Conservation (phyloP, 2,329 filamentous ascomycete genomes). For the Lachnellula arida region DNA sequence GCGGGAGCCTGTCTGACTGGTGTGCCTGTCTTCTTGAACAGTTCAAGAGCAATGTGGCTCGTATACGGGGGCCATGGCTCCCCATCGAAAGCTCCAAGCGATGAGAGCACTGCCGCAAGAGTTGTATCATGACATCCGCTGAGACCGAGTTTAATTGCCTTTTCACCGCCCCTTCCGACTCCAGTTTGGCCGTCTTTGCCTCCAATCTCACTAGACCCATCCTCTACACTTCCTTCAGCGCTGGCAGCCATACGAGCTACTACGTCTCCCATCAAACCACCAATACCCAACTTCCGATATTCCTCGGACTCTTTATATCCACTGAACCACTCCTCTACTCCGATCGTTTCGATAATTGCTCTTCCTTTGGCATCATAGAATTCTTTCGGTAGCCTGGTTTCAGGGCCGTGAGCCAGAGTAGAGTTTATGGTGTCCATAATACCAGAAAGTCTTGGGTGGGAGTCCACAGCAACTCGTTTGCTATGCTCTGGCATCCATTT, state of each 20-base stretch:
- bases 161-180: slow-evolving; percentile 43
- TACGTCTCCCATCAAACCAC: slow-evolving; percentile 77
- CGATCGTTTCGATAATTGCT: slow-evolving; percentile 65
- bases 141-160: slow-evolving; percentile 66
- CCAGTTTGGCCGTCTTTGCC: slow-evolving; percentile 34
- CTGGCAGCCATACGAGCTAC: slow-evolving; percentile 68
- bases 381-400: slow-evolving; percentile 72
- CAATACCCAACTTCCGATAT: slow-evolving; percentile 87
- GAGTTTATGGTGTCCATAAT: slow-evolving; percentile 94
- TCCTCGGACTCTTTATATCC: slow-evolving; percentile 82
- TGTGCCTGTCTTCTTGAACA: slow-evolving; percentile 59
- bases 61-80: slow-evolving; percentile 89
- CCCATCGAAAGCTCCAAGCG: slow-evolving; percentile 71
- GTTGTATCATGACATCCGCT: slow-evolving; percentile 94
- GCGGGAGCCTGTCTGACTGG: slow-evolving; percentile 12
- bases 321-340: slow-evolving; percentile 87
- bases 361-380: slow-evolving; percentile 79
- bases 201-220: slow-evolving; percentile 47
- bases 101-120: slow-evolving; percentile 70
- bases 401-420: slow-evolving; percentile 76
- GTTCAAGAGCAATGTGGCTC: slow-evolving; percentile 83
- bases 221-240: slow-evolving; percentile 50
- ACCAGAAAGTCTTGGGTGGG: slow-evolving; percentile 76
- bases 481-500: slow-evolving; percentile 78
- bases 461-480: slow-evolving; percentile 73